phyloP scores from a whole-genome alignment of 139 green algal species.

The Chlamydomonas schloesseri region DNA sequence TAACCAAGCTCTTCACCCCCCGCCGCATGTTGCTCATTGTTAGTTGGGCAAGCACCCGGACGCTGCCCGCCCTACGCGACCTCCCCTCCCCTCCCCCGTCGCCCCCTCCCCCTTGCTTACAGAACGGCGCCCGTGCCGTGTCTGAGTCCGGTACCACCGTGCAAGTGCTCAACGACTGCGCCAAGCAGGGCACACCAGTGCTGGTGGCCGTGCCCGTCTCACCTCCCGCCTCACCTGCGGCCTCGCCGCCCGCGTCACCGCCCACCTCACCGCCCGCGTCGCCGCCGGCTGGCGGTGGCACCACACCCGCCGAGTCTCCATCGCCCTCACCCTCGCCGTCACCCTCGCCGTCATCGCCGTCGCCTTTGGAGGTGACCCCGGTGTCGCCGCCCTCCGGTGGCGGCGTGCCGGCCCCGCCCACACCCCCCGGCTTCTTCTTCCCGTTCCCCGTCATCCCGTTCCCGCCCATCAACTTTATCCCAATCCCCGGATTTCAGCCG shows the following conservation, averaged over 20 bases:
- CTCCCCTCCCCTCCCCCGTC: too few relatives aligned
- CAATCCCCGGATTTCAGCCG: background rate
- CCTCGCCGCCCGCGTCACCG: background rate
- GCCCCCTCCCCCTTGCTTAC: too few relatives aligned
- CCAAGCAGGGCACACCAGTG: background rate
- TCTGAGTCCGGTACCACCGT: slow-evolving; percentile 18
- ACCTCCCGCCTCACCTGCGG: too few relatives aligned
- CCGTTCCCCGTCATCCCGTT: background rate
- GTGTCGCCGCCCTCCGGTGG: background rate
- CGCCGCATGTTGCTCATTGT: too few relatives aligned
- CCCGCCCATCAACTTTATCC: background rate
- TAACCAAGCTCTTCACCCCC: too few relatives aligned
- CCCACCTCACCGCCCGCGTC: background rate
- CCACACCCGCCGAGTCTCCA: background rate
- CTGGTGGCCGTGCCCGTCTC: background rate
- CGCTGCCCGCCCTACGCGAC: too few relatives aligned
- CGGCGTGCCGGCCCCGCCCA: background rate
- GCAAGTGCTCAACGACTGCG: slow-evolving; percentile 18
- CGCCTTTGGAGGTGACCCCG: background rate
- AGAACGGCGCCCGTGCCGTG: background rate
- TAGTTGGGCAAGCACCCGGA: too few relatives aligned
- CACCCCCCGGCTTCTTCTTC: background rate
- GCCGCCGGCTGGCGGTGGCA: background rate
- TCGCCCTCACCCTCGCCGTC: background rate
- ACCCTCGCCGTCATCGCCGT: background rate